Base-by-base conservation (phyloP, 129 eudicot genomes). In the Rutidosis leptorrhynchoides region DNA sequence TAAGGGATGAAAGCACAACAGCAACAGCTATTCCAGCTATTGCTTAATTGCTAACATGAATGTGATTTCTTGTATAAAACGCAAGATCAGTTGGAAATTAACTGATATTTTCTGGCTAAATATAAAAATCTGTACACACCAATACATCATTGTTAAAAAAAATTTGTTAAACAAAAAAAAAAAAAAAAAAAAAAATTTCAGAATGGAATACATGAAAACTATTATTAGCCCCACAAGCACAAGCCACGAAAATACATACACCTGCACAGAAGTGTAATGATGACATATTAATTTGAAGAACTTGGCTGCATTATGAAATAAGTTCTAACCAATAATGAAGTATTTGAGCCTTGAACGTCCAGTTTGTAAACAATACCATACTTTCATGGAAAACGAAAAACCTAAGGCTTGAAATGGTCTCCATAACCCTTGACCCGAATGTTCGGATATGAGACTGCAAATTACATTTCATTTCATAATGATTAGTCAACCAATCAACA, bases 61-160 rank as follows among this genome's bases (percentile, higher is more conserved):
- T 0, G 90, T 64, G n/a, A 94, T 58, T 7, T 97, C 99, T 83
- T 94, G 99, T 58, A 89, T 57, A 65, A 94, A 94, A 6, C 99
- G 95, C 81, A 94, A 70, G 63, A 94, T 65, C 78, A 94, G 80
- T 81, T 94, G 99, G 69, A 94, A 89, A 75, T 94, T 94, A 12
- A 94, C 99, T 6, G 99, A 94, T 71, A 87, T 82, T 80, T 89
- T 94, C 85, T 94, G 99, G 76, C 95, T 86, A 80, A 94, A 94
- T 15, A 95, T 89, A 82, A 94, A 94, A 25, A 94, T 88, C 99
- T 94, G 86, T 60, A n/a, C n/a, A n/a, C n/a, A n/a, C n/a, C n/a
- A n/a, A n/a, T n/a, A n/a, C n/a, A n/a, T n/a, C n/a, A n/a, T n/a
- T n/a, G n/a, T n/a, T n/a, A n/a, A n/a, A n/a, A n/a, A n/a, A n/a